A percentile compares a stretch with the other conserved stretches of the same genome.
Evolutionary conservation across 257 asterid species (phyloP).

Genomic region (Solanum tarapatanum): DNA sequence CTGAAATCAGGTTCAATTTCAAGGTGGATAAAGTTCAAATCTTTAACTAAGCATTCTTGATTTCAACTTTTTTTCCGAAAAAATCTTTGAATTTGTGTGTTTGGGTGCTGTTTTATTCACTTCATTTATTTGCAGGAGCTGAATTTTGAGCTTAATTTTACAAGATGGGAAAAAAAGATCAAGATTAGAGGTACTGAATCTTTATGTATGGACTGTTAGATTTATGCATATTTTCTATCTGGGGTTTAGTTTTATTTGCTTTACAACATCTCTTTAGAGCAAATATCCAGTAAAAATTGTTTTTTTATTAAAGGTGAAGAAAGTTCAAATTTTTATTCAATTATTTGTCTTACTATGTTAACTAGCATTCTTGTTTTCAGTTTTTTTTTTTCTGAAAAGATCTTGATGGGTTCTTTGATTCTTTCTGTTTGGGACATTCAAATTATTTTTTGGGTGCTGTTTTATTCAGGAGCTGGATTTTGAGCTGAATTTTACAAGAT

Average conservation of each 20-base stretch:
- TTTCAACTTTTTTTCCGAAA: background rate
- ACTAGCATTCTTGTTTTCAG: background rate
- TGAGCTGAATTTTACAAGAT: slow-evolving; percentile 16
- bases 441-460: background rate
- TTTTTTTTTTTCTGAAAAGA: background rate
- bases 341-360: background rate
- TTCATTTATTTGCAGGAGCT: slow-evolving; percentile 13
- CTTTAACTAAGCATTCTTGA: background rate
- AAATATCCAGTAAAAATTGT: background rate
- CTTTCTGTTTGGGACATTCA: background rate
- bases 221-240: background rate
- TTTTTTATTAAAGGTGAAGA: background rate
- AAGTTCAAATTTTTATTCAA: background rate
- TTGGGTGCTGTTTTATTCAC: background rate
- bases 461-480: slow-evolving; percentile 7
- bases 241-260: background rate
- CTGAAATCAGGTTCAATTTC: background rate
- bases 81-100: background rate
- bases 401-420: background rate
- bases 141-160: slow-evolving; percentile 3
- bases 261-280: background rate
- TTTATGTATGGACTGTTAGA: background rate
- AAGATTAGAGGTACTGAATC: slow-evolving; percentile 39
- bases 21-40: background rate
- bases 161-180: slow-evolving; percentile 43